These are phyloP conservation scores for Cephaloascus fragrans DNA, from an alignment of 805 yeast species.

Conservation along the genomic window DNA sequence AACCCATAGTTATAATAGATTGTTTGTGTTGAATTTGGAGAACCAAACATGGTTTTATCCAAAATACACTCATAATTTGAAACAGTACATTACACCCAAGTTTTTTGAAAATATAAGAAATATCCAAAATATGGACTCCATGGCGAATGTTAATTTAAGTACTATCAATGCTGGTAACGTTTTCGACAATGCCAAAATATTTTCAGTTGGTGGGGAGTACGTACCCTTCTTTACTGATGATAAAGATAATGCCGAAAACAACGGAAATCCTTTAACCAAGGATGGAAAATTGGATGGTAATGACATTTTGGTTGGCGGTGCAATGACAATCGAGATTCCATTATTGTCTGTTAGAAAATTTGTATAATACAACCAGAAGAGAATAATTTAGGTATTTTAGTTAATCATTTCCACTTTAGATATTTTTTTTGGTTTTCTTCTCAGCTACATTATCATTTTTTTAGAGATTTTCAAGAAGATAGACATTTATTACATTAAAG, in stretches of 20 bases:
- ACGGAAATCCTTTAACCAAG: background rate
- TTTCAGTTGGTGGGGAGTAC: background rate
- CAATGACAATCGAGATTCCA: background rate
- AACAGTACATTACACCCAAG: background rate
- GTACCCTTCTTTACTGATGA: background rate
- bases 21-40: conserved; percentile 5
- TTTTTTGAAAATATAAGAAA: background rate
- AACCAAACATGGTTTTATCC: conserved; percentile 8
- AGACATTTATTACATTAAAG: no score
- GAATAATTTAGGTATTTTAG: no score
- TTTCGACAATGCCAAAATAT: background rate
- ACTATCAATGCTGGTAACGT: background rate
- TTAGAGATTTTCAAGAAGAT: no score
- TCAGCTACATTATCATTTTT: no score
- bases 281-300: background rate
- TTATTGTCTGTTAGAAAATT: conserved; percentile 1
- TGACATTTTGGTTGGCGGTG: background rate
- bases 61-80: conserved; percentile 6
- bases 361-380: no score
- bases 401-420: no score
- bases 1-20: conserved; percentile 3
- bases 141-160: background rate
- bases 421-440: no score
- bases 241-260: background rate
- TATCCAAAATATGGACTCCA: background rate